Evolutionary conservation across 345 rosid genomes (phyloP), one percentile per base, ranked within the genome.

Genomic region (Anacardium occidentale): DNA sequence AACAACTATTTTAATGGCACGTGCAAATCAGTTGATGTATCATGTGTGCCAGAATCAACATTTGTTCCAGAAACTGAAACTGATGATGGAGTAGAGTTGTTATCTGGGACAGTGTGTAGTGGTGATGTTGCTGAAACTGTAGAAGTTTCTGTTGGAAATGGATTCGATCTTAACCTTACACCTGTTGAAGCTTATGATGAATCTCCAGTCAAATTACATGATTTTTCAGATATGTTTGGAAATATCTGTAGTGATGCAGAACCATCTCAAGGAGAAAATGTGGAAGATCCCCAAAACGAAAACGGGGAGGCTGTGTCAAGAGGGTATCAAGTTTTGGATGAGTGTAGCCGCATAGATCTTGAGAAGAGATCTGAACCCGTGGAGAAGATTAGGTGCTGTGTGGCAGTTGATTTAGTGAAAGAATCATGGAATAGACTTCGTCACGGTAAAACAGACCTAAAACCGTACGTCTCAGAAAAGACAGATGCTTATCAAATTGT

Each of bases 31-130:
- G 59, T 75, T 64, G 97, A 91, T 77, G 48, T 85, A 29, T 91
- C 97, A 64, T 81, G 80, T 75, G 95, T 91, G 77, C 96, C 94
- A 42, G 97, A 94, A 79, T 90, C 98, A 71, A 81, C 95, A 3
- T 84, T 80, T 81, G 91, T 90, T 80, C 92, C 96, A 8, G 99
- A 95, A 79, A 95, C 98, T 63, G 77, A 76, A 78, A 76, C 83
- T 80, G 81, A 82, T 69, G 44, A 75, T 71, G 93, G 75, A 74
- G 79, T 66, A 70, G 91, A 81, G 69, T 44, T 79, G 61, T 78
- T 81, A 45, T 80, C 87, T 53, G 69, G 85, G 76, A 79, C 80
- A 14, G 63, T 78, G 66, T 81, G 88, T 56, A 78, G 56, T 73
- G 77, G 74, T 37, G 71, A 69, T 77, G 76, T 73, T 77, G 76